Conservation (phyloP, 495 filamentous ascomycete species). For the Penicillium macrosclerotiorum region DNA sequence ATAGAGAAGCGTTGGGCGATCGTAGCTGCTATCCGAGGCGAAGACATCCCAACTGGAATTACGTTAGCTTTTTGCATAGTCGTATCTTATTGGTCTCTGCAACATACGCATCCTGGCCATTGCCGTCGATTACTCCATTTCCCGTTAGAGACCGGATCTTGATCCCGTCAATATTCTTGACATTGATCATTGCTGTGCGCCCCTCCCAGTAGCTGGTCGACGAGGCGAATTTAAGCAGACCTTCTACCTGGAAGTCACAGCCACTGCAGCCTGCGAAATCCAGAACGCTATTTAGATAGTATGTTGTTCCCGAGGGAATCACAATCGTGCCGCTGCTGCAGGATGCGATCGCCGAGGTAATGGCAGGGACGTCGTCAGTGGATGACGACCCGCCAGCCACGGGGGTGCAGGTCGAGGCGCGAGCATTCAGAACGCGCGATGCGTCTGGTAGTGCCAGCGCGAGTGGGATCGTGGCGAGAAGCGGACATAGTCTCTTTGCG, state of each 20-base stretch:
- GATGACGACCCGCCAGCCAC: conserved; percentile 26
- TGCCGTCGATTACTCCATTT: conserved; percentile 43
- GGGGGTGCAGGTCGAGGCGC: conserved; percentile 36
- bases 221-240: conserved; percentile 35
- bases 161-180: conserved; percentile 31
- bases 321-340: conserved; percentile 45
- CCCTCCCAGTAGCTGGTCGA: conserved; percentile 39
- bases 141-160: conserved; percentile 40
- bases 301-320: conserved; percentile 39
- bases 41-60: conserved; percentile 36
- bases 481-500: not conserved
- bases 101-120: conserved; percentile 40
- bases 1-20: conserved; percentile 39
- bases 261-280: conserved; percentile 34
- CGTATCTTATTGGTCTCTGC: not conserved
- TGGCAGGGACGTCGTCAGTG: conserved; percentile 40
- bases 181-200: conserved; percentile 36
- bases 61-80: too few species aligned
- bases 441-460: conserved; percentile 4
- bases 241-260: conserved; percentile 45
- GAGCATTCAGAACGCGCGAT: conserved; percentile 7
- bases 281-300: conserved; percentile 39
- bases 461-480: conserved; percentile 1
- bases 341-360: conserved; percentile 31
- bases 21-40: conserved; percentile 33